Conservation (phyloP, 345 rosid genomes). For the Acer negundo region DNA sequence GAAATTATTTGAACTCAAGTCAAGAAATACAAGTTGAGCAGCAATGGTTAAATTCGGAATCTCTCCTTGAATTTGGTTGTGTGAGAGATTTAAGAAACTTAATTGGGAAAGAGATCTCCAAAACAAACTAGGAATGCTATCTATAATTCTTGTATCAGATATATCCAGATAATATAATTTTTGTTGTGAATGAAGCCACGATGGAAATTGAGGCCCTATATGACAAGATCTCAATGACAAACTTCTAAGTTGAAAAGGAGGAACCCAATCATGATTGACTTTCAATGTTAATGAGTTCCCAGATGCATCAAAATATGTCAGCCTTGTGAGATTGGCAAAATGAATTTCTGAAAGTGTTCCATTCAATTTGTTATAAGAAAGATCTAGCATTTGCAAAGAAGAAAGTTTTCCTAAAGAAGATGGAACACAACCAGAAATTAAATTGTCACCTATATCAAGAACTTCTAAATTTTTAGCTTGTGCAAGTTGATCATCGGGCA, state of each 20-base stretch:
- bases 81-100: constrained; percentile 23
- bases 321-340: constrained; percentile 28
- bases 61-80: constrained; percentile 29
- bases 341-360: constrained; percentile 17
- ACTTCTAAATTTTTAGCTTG: too few species aligned
- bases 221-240: constrained; percentile 22
- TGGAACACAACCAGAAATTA: too few species aligned
- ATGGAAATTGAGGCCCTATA: constrained; percentile 28
- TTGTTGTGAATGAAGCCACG: constrained; percentile 30
- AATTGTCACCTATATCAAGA: too few species aligned
- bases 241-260: constrained; percentile 27
- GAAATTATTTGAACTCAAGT: too few species aligned
- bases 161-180: constrained; percentile 20
- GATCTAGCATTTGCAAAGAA: too few species aligned
- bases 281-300: constrained; percentile 21
- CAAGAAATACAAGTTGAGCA: too few species aligned
- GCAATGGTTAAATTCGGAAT: background rate
- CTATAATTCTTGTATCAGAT: constrained; percentile 29
- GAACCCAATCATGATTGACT: constrained; percentile 28
- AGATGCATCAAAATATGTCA: constrained; percentile 13
- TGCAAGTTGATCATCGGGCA: too few species aligned
- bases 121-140: constrained; percentile 26
- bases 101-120: constrained; percentile 17
- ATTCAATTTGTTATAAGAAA: background rate
- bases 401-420: too few species aligned